A percentile compares a stretch with the other conserved stretches of the same genome.
Evolutionary conservation across 352 stramenopile genomes (phyloP).

Genomic region (Pythium diclinum): DNA sequence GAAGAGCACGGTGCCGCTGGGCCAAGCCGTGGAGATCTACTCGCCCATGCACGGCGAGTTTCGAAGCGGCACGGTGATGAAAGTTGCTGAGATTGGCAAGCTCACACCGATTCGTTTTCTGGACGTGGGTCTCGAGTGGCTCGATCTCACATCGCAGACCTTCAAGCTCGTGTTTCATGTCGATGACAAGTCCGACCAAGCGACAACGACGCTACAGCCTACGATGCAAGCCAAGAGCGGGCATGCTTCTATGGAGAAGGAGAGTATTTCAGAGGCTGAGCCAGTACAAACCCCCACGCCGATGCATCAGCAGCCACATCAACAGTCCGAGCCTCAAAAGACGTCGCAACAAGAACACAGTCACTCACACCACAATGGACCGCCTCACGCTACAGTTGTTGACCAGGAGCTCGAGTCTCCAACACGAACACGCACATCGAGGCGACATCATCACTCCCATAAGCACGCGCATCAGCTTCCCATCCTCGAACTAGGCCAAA

Average conservation of each 20-base stretch:
- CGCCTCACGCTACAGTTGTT: neutral
- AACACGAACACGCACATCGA: neutral
- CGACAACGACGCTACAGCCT: neutral
- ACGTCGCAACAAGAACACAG: neutral
- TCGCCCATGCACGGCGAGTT: slow-evolving; percentile 49
- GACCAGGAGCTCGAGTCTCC: neutral
- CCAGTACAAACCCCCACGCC: neutral
- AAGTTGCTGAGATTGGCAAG: slow-evolving; percentile 35
- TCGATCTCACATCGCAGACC: slow-evolving; percentile 50
- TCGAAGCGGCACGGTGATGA: slow-evolving; percentile 35
- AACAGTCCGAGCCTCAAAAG: neutral
- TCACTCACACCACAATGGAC: neutral
- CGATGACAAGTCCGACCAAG: neutral
- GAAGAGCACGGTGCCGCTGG: slow-evolving; percentile 40
- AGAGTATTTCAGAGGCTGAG: neutral
- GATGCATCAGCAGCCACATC: neutral
- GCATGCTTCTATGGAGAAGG: neutral
- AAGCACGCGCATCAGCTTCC: slow-evolving; percentile 7
- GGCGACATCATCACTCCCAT: neutral
- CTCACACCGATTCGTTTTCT: slow-evolving; percentile 41
- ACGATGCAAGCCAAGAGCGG: neutral
- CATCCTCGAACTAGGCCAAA: neutral
- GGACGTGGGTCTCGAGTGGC: slow-evolving; percentile 38
- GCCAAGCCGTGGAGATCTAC: slow-evolving; percentile 50
- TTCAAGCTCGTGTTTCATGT: slow-evolving; percentile 55